Evolutionary conservation across 2,329 filamentous ascomycete species (phyloP), one percentile per base, ranked within the genome.

Genomic region (Coniochaeta sp.): DNA sequence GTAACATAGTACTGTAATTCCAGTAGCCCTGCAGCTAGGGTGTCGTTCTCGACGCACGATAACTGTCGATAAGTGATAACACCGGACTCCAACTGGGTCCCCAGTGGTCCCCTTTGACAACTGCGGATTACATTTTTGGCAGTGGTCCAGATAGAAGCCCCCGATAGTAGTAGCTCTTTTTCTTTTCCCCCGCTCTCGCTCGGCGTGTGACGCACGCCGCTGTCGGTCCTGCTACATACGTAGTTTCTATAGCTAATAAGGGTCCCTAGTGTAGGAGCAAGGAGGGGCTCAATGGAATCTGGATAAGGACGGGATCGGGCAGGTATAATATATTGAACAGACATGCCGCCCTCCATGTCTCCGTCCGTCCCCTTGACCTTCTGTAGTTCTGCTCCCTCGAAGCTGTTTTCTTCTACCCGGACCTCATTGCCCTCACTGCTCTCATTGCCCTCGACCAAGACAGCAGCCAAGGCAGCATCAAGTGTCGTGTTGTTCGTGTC

Each of bases 211-310:
- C n/a, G n/a, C n/a, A 64, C 61, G 47, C 47, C 47, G 47, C 30
- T 24, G 30, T 52, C 47, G 42, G 42, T 40, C 16, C 9, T 40
- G 10, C 14, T n/a, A n/a, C n/a, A n/a, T n/a, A n/a, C n/a, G n/a
- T n/a, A n/a, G n/a, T n/a, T n/a, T n/a, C n/a, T n/a, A n/a, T n/a
- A n/a, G n/a, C n/a, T n/a, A n/a, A n/a, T n/a, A n/a, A n/a, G n/a
- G n/a, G 9, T 38, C 7, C 7, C 16, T 38, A 44, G 58, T 26
- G 19, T 19, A 44, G 36, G 19, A 24, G 8, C 50, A 55, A 63
- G 47, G 63, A 63, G 60, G 63, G 63, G 64, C 59, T 36, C 32
- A 32, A 61, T n/a, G n/a, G n/a, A n/a, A n/a, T n/a, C 60, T 59
- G 60, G 55, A 63, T 61, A 65, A 58, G 34, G 7, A 42, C n/a